phyloP scores from a whole-genome alignment of 352 stramenopile species.

The Phytophthora crassamura region DNA sequence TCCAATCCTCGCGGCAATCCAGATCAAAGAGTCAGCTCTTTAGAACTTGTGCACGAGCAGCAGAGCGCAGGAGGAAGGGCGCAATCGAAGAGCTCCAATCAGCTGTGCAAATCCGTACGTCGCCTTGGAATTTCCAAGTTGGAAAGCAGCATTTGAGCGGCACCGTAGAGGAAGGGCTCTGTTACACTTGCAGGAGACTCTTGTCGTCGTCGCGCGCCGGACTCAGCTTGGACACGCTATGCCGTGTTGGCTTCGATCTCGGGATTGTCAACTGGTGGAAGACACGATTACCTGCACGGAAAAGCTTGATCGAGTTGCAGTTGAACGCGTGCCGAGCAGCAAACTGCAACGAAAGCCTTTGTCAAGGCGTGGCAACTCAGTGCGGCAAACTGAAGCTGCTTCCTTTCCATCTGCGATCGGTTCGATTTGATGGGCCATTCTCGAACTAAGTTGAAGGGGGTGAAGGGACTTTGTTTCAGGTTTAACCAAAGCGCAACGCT shows the following conservation, averaged over 20 bases:
- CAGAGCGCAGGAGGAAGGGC: constrained; percentile 3
- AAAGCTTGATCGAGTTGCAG: constrained; percentile 14
- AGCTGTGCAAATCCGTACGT: constrained; percentile 28
- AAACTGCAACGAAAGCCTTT: neutral
- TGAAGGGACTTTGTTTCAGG: too few relatives aligned
- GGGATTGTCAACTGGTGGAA: constrained; percentile 10
- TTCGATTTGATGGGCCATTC: constrained; percentile 5
- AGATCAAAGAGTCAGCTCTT: constrained; percentile 7
- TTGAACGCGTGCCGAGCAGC: constrained; percentile 13
- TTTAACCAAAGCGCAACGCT: too few relatives aligned
- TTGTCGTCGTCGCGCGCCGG: neutral
- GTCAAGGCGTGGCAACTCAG: neutral
- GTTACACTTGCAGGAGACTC: too few relatives aligned
- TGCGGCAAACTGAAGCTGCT: constrained; percentile 2
- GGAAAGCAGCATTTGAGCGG: neutral
- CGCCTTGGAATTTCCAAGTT: too few relatives aligned
- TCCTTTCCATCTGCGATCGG: constrained; percentile 15
- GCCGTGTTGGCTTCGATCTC: neutral
- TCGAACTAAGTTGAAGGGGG: too few relatives aligned
- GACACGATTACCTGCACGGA: constrained; percentile 13
- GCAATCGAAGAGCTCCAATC: constrained; percentile 25
- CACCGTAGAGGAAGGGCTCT: constrained; percentile 15
- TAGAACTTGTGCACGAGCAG: constrained; percentile 4
- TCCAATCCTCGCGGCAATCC: neutral
- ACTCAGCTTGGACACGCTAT: constrained; percentile 9